Evolutionary conservation across 768 basidiomycete species (phyloP).

Genomic region (Mycena venus): DNA sequence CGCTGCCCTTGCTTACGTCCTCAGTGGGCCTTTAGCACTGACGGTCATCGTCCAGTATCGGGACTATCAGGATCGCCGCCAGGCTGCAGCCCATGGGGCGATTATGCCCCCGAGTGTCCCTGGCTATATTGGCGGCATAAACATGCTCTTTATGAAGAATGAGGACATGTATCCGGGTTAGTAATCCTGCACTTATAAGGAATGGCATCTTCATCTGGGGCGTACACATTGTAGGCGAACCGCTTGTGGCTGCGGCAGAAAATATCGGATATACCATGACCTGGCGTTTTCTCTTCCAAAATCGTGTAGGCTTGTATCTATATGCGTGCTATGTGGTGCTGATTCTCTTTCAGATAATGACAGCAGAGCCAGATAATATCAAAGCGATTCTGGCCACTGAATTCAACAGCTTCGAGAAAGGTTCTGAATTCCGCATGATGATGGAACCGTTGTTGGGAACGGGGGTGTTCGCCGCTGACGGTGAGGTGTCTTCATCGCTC

Average conservation of each 20-base stretch:
- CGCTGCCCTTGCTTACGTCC: background rate
- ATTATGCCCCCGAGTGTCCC: background rate
- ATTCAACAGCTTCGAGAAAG: slow-evolving; percentile 62
- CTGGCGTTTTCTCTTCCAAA: slow-evolving; percentile 14
- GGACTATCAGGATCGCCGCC: background rate
- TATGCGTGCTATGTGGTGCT: background rate
- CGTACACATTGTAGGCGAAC: background rate
- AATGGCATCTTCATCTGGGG: background rate
- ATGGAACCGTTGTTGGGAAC: slow-evolving; percentile 59
- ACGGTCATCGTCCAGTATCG: slow-evolving; percentile 15
- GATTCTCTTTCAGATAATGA: slow-evolving; percentile 50
- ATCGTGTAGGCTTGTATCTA: background rate
- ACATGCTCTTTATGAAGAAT: slow-evolving; percentile 14
- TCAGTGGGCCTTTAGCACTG: slow-evolving; percentile 15
- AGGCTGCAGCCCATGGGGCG: slow-evolving; percentile 20
- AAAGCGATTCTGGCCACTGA: slow-evolving; percentile 63
- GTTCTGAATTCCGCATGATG: slow-evolving; percentile 31
- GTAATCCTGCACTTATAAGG: background rate
- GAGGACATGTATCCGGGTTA: slow-evolving; percentile 27
- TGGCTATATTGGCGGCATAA: slow-evolving; percentile 14
- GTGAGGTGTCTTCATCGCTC: slow-evolving; percentile 37
- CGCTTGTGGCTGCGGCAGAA: background rate
- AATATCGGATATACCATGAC: slow-evolving; percentile 11
- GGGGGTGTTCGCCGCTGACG: slow-evolving; percentile 75
- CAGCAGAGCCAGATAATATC: slow-evolving; percentile 61